Conservation (phyloP, 2,329 filamentous ascomycete genomes). For the Neofusicoccum cordaticola region DNA sequence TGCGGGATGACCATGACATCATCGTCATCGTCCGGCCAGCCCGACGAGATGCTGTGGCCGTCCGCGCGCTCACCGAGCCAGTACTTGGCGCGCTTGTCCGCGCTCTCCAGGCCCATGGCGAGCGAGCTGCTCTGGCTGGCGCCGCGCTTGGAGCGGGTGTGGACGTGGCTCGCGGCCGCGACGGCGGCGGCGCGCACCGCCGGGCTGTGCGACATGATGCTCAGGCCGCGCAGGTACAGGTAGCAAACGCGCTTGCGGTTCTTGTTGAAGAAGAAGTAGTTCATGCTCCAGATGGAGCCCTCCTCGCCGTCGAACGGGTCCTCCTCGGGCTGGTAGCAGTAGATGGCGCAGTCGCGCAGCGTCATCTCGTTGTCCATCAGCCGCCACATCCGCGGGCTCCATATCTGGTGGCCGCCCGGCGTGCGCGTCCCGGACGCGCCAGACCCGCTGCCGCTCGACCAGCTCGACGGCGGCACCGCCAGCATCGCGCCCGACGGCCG, state of each 20-base stretch:
- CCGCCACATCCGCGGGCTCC: constrained; percentile 90
- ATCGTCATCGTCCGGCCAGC: constrained; percentile 45
- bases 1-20: constrained; percentile 39
- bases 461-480: constrained; percentile 28
- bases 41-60: constrained; percentile 16
- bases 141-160: background rate
- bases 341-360: constrained; percentile 82
- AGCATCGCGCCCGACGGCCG: constrained; percentile 31
- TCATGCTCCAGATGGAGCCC: constrained; percentile 88
- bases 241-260: constrained; percentile 89
- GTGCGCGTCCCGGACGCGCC: constrained; percentile 47
- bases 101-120: constrained; percentile 28
- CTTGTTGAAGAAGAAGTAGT: constrained; percentile 98
- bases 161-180: background rate
- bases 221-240: constrained; percentile 86
- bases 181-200: constrained; percentile 24
- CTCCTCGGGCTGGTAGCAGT: constrained; percentile 83
- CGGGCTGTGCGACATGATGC: constrained; percentile 66
- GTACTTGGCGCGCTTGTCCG: constrained; percentile 78
- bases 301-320: constrained; percentile 92
- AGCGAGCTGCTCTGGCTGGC: background rate
- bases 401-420: constrained; percentile 57
- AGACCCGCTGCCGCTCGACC: constrained; percentile 41
- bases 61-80: constrained; percentile 72
- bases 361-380: constrained; percentile 93